A percentile compares a stretch with the other conserved stretches of the same genome.
Evolutionary conservation across 768 basidiomycete genomes (phyloP).

Genomic region (Termitomyces sp.): DNA sequence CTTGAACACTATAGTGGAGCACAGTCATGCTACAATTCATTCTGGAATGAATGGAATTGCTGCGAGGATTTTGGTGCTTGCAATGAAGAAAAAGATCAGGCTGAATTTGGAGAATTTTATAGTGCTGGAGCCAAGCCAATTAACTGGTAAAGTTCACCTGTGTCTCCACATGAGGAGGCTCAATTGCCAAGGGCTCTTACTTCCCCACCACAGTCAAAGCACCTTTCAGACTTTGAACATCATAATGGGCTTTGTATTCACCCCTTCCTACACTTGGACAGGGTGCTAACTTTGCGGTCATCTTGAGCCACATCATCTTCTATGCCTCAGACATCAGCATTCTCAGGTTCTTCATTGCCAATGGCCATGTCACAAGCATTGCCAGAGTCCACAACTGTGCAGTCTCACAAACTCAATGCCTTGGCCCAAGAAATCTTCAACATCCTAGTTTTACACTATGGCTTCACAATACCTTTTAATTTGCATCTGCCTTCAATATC

Average conservation of each 20-base stretch:
- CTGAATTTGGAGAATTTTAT: too few species aligned
- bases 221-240: background rate
- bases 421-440: background rate
- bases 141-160: background rate
- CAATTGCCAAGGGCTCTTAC: background rate
- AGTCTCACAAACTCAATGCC: background rate
- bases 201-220: background rate
- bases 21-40: constrained; percentile 11
- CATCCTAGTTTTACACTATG: constrained; percentile 2
- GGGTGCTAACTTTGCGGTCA: too few species aligned
- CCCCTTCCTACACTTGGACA: background rate
- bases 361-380: background rate
- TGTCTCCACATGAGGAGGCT: background rate
- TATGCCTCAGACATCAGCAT: background rate
- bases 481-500: background rate
- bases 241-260: background rate
- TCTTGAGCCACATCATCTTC: too few species aligned
- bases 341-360: background rate
- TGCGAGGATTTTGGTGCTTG: constrained; percentile 3
- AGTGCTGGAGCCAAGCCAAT: too few species aligned
- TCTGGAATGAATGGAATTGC: constrained; percentile 16
- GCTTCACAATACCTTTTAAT: background rate
- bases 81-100: constrained; percentile 5
- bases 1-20: background rate
- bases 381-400: background rate